These are phyloP conservation scores for Epichloe aotearoae DNA, from an alignment of 2,329 filamentous ascomycete genomes.

Conservation along the genomic window DNA sequence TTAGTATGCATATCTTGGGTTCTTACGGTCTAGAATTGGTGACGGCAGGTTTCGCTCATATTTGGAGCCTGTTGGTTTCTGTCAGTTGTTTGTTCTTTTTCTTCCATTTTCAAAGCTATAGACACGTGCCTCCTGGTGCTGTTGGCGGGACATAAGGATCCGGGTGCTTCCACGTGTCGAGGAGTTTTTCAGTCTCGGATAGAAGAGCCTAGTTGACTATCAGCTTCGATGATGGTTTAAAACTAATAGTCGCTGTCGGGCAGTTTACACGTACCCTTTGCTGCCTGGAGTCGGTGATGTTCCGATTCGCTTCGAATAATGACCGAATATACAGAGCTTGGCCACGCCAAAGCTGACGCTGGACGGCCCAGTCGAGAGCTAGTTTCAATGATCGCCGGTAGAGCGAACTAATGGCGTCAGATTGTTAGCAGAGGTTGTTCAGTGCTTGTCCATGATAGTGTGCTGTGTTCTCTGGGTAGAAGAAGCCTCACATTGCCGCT, in stretches of 20 bases:
- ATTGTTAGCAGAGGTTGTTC: neutral
- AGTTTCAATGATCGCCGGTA: conserved; percentile 92
- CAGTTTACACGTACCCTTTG: conserved; percentile 50
- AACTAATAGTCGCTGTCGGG: neutral
- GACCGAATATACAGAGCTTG: conserved; percentile 93
- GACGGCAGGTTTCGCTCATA: conserved; percentile 85
- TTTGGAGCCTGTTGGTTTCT: conserved; percentile 58
- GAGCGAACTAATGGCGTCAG: conserved; percentile 41
- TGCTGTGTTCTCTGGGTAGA: neutral
- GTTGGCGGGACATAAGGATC: conserved; percentile 85
- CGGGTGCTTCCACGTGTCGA: conserved; percentile 94
- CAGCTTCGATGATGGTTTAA: neutral
- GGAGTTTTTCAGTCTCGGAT: conserved; percentile 72
- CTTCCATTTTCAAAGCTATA: neutral
- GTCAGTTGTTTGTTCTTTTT: conserved; percentile 7
- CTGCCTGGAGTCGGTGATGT: conserved; percentile 71
- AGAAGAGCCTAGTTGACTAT: conserved; percentile 54
- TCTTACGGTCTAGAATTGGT: conserved; percentile 70
- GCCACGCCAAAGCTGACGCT: conserved; percentile 85
- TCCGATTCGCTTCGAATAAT: conserved; percentile 85
- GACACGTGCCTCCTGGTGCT: conserved; percentile 69
- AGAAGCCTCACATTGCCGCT: conserved; percentile 34
- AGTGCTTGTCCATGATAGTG: neutral
- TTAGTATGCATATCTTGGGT: neutral
- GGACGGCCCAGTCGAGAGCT: conserved; percentile 87